Evolutionary conservation across 371 early-diverging fungal genomes (phyloP).

Genomic region (Lichtheimia corymbifera): DNA sequence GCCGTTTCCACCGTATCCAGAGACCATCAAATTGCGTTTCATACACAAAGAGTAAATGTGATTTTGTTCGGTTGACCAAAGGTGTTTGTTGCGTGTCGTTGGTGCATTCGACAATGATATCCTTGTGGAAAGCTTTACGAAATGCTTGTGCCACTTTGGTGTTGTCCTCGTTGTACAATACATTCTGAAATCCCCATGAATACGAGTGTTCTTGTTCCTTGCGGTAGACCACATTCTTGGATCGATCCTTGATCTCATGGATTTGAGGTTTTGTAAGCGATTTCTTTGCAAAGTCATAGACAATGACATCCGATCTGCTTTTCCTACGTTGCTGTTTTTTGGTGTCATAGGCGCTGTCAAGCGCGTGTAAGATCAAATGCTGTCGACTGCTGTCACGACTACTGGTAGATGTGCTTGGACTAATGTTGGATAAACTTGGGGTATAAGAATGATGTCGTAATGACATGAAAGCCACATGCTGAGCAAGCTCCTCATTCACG

Average conservation of each 20-base stretch:
- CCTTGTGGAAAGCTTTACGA: conserved; percentile 47
- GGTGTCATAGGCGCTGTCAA: conserved; percentile 1
- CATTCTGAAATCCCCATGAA: conserved; percentile 56
- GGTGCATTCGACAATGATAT: conserved; percentile 41
- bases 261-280: conserved; percentile 35
- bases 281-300: conserved; percentile 38
- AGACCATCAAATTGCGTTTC: conserved; percentile 35
- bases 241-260: conserved; percentile 35
- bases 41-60: conserved; percentile 43
- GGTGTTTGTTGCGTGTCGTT: conserved; percentile 12
- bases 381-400: conserved; percentile 8
- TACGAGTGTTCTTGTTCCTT: conserved; percentile 52
- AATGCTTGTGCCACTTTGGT: conserved; percentile 40
- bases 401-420: conserved; percentile 16
- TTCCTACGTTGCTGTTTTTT: conserved; percentile 20
- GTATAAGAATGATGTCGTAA: conserved; percentile 2
- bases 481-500: conserved; percentile 12
- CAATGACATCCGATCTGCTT: conserved; percentile 24
- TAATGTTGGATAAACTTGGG: conserved; percentile 8
- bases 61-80: conserved; percentile 33
- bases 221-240: conserved; percentile 33
- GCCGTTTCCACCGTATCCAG: conserved; percentile 41
- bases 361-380: conserved; percentile 7
- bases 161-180: conserved; percentile 25
- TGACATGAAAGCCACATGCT: conserved; percentile 8